Evolutionary conservation across 805 yeast species (phyloP), one percentile per base, ranked within the genome.

Genomic region (Candida xiaguanensis): DNA sequence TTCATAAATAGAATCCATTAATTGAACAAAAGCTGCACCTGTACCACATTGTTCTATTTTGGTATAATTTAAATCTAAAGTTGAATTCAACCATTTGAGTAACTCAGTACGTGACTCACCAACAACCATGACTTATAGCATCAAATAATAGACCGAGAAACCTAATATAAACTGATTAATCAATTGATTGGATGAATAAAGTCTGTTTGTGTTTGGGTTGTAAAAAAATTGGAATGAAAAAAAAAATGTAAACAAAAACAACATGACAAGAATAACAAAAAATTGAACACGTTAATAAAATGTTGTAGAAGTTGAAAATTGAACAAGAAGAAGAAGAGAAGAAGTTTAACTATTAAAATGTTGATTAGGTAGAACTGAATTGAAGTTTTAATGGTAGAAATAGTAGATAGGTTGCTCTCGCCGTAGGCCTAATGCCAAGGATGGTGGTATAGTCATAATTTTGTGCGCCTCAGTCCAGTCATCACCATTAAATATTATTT

Each of bases 1-100:
- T 8, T 83, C 80, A 32, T 32, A 32, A 14, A 93, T 80, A 6
- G 89, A 78, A 59, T 93, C 97, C 68, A 91, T 72, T 28, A 93
- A 74, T 65, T 90, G 96, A 60, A 97, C 89, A 58, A 87, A 91
- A 1, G 88, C 91, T 1, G 96, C 96, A 2, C 99, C 99, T 2
- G 85, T 78, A 13, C 99, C 99, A 56, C 96, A 82, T 60, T 90
- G 90, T 56, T 93, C 99, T 1, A 93, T 83, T 56, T 85, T 87
- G 26, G 78, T 70, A 51, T 85, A 77, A 45, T 79, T 69, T 30
- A 89, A 61, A 31, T 74, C 74, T 34, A 88, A 69, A 3, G 85
- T 73, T 31, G 75, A 70, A 54, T 91, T 91, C 48, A 93, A 70
- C 98, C 98, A 93, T 40, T 73, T 75, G 40, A 93, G 63, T 13